These are phyloP conservation scores for Penicillium rolfsii DNA, from an alignment of 2,329 filamentous ascomycete species.

Conservation along the genomic window DNA sequence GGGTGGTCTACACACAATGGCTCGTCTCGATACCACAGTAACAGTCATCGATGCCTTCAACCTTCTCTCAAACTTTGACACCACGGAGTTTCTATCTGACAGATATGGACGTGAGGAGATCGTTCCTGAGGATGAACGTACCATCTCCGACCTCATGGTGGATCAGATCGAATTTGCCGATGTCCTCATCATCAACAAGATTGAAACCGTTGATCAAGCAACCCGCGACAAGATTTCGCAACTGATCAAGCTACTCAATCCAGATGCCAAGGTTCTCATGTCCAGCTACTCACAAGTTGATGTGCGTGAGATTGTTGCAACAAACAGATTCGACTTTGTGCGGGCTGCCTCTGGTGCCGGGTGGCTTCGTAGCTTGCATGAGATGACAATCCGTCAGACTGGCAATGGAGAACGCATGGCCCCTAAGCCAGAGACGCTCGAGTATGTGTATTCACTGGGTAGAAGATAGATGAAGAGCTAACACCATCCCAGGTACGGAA, in stretches of 20 bases:
- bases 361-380: slow-evolving; percentile 71
- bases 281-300: slow-evolving; percentile 63
- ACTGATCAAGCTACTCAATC: slow-evolving; percentile 66
- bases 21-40: slow-evolving; percentile 70
- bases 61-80: slow-evolving; percentile 72
- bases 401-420: slow-evolving; percentile 59
- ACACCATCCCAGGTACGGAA: slow-evolving; percentile 57
- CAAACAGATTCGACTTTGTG: slow-evolving; percentile 66
- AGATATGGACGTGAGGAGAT: slow-evolving; percentile 64
- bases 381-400: slow-evolving; percentile 66
- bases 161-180: slow-evolving; percentile 80
- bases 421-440: slow-evolving; percentile 71
- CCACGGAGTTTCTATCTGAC: slow-evolving; percentile 67
- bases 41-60: slow-evolving; percentile 75
- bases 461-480: background rate
- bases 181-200: slow-evolving; percentile 72
- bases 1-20: slow-evolving; percentile 68
- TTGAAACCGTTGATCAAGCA: slow-evolving; percentile 60
- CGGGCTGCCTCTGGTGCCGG: slow-evolving; percentile 67
- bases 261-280: slow-evolving; percentile 66
- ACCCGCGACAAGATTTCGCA: slow-evolving; percentile 54
- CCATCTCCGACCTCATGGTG: slow-evolving; percentile 74
- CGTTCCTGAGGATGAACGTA: slow-evolving; percentile 69
- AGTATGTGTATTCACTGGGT: slow-evolving; percentile 46
- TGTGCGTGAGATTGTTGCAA: slow-evolving; percentile 66